Base-by-base conservation (phyloP, 192 early-diverging fungal genomes). In the Gigaspora rosea region DNA sequence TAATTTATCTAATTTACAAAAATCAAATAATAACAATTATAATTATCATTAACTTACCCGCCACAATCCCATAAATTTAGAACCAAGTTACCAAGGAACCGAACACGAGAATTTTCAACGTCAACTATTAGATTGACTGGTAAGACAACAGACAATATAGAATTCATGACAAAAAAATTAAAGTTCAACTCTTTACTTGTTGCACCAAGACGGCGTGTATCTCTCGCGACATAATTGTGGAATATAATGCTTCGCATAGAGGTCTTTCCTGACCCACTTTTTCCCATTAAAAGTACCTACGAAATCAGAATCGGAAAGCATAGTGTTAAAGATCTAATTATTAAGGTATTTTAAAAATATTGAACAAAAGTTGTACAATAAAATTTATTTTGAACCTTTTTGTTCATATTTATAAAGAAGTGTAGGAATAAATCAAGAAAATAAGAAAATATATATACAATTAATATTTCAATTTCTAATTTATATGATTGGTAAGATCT, bases 181-280 rank as follows among this genome's bases (percentile, higher is more conserved):
- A 64, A n/a, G 11, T 80, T 32, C 22, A 4, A 33, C 18, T 65
- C n/a, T 80, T 68, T 85, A 95, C 92, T 96, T 66, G 97, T 99
- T 47, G 96, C 95, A 12, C 96, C 97, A 47, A 99, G 91, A 27
- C 96, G 87, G 48, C 96, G 87, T 7, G 97, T 99, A 77, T 99
- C 96, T 78, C 91, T 81, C 4, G 97, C 96, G 70, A 97, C 93
- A 82, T 97, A 97, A 85, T 98, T 98, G 4, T 96, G 93, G 78
- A 99, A 99, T 77, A 99, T 98, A 77, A 99, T 95, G 27, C 95
- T 96, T 73, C 96, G 89, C 97, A 99, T 99, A 47, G 96, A 97
- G 22, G 97, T 99, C 89, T 99, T 99, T 61, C 97, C 97, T 3
- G 95, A 93, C 9, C 96, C 96, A 80, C 91, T 93, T 80, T 95